Percentiles rank a stretch among this genome's conserved stretches.
Conservation (phyloP, 495 filamentous ascomycete species). For the Symbiotaphrina buchneri region DNA sequence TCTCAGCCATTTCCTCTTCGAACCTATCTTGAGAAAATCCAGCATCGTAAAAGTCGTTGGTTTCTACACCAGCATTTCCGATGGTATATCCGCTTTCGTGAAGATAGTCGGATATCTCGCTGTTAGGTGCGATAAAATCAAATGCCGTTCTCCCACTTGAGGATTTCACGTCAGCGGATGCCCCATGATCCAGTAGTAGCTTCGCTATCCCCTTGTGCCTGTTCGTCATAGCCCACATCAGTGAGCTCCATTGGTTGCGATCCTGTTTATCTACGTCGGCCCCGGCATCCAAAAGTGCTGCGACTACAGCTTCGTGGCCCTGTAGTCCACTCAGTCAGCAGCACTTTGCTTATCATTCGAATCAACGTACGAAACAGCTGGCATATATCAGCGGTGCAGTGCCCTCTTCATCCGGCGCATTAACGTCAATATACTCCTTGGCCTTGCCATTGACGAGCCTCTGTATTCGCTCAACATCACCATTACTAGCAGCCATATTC, state of each 20-base stretch:
- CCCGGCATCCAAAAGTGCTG: constrained; percentile 61
- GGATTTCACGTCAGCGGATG: constrained; percentile 87
- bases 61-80: constrained; percentile 60
- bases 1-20: constrained; percentile 94
- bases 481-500: constrained; percentile 94
- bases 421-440: constrained; percentile 60
- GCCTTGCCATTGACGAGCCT: constrained; percentile 57
- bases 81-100: constrained; percentile 85
- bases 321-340: constrained; percentile 12
- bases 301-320: constrained; percentile 83
- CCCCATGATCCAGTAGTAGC: constrained; percentile 72
- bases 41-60: constrained; percentile 90
- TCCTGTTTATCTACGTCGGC: constrained; percentile 91
- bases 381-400: constrained; percentile 92
- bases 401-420: constrained; percentile 83
- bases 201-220: constrained; percentile 90
- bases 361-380: constrained; percentile 76
- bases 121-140: constrained; percentile 84
- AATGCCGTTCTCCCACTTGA: constrained; percentile 87
- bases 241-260: constrained; percentile 83
- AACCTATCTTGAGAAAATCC: constrained; percentile 86
- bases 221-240: constrained; percentile 99
- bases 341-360: constrained; percentile 1
- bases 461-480: constrained; percentile 61
- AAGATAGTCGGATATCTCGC: constrained; percentile 87